A percentile compares a stretch with the other conserved stretches of the same genome.
These are phyloP conservation scores for Cytidiella melzeri DNA, from an alignment of 768 basidiomycete genomes.

Conservation along the genomic window DNA sequence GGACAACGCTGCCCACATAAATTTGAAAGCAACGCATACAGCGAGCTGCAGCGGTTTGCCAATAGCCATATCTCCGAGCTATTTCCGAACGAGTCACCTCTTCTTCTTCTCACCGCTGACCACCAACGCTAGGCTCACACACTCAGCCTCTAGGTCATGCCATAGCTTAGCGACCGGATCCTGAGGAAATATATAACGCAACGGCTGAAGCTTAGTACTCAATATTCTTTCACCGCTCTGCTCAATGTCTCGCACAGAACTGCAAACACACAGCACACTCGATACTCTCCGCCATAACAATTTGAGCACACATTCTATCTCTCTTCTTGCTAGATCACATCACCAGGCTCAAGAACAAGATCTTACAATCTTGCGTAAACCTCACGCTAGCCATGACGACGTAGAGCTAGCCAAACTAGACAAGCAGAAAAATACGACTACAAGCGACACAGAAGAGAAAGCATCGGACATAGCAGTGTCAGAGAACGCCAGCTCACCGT, in stretches of 20 bases:
- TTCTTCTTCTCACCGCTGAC: no score
- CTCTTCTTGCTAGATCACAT: constrained; percentile 10
- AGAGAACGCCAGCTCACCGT: background rate
- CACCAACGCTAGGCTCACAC: no score
- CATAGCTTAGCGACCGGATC: no score
- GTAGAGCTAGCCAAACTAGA: constrained; percentile 12
- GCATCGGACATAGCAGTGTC: background rate
- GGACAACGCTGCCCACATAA: no score
- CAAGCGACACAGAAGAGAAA: background rate
- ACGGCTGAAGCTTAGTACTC: no score
- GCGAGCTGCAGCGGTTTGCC: no score
- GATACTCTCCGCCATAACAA: background rate
- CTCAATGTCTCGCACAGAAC: constrained; percentile 11
- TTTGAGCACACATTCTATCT: constrained; percentile 10
- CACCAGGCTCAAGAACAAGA: constrained; percentile 7
- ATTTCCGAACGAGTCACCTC: no score
- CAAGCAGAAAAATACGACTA: background rate
- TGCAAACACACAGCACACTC: constrained; percentile 1
- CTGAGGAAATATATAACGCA: no score
- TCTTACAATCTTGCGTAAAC: background rate
- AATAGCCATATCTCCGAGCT: no score
- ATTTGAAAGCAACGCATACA: no score
- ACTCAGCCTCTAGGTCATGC: no score
- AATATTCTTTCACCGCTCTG: no score
- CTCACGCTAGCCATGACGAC: background rate